A percentile compares a stretch with the other conserved stretches of the same genome.
phyloP scores from a whole-genome alignment of 2,329 filamentous ascomycete genomes.

The Coniochaeta sp. region DNA sequence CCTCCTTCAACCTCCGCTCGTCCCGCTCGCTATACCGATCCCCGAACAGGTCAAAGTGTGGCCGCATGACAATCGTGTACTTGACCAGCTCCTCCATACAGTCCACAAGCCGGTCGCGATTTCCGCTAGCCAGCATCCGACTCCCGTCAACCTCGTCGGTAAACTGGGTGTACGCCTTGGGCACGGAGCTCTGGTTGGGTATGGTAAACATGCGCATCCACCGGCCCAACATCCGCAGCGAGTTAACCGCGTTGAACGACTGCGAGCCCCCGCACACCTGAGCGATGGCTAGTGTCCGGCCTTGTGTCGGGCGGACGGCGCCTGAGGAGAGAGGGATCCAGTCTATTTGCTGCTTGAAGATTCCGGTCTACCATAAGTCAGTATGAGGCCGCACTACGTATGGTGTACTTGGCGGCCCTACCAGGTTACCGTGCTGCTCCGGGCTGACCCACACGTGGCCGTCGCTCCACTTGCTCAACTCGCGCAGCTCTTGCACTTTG shows the following conservation, averaged over 20 bases:
- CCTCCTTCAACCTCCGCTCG: conserved; percentile 22
- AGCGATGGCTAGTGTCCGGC: conserved; percentile 53
- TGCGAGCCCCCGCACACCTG: conserved; percentile 59
- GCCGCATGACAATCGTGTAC: conserved; percentile 57
- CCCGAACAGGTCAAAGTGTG: conserved; percentile 51
- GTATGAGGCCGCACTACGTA: too few relatives aligned
- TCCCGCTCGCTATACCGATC: conserved; percentile 56
- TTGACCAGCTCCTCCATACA: conserved; percentile 67
- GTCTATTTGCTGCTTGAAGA: conserved; percentile 65
- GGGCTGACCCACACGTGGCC: conserved; percentile 59
- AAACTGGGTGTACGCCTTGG: conserved; percentile 48
- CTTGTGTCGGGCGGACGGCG: conserved; percentile 57
- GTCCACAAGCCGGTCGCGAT: conserved; percentile 54
- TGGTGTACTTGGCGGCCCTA: conserved; percentile 14
- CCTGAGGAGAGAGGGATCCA: conserved; percentile 59
- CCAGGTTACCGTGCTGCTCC: conserved; percentile 59
- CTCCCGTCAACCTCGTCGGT: conserved; percentile 23
- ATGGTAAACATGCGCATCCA: conserved; percentile 67
- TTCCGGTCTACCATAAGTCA: conserved; percentile 37
- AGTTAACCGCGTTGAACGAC: conserved; percentile 61
- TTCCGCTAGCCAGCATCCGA: conserved; percentile 45
- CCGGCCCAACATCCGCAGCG: conserved; percentile 54
- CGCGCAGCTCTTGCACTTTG: conserved; percentile 56
- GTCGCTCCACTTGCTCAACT: conserved; percentile 56
- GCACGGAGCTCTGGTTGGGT: conserved; percentile 58